These are phyloP conservation scores for Penicillium aurantiogriseum DNA, from an alignment of 2,329 filamentous ascomycete species.

Conservation along the genomic window DNA sequence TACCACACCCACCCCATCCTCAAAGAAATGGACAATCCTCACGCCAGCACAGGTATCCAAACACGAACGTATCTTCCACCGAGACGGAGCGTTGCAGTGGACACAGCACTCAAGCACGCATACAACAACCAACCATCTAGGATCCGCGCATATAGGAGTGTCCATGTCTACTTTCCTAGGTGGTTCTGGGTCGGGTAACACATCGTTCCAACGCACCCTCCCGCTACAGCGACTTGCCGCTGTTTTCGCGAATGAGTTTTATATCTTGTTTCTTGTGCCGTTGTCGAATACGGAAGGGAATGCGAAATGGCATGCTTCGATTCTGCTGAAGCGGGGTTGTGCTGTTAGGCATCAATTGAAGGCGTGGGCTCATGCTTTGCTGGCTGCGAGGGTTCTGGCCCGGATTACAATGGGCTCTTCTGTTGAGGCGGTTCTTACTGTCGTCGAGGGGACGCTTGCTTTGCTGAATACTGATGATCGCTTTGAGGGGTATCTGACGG, in stretches of 20 bases:
- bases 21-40: constrained; percentile 36
- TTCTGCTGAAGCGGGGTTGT: constrained; percentile 63
- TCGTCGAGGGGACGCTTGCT: constrained; percentile 45
- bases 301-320: constrained; percentile 45
- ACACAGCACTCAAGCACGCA: constrained; percentile 26
- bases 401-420: background rate
- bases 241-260: constrained; percentile 53
- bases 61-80: constrained; percentile 59
- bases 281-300: background rate
- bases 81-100: constrained; percentile 65
- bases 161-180: constrained; percentile 38
- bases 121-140: constrained; percentile 35
- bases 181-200: background rate
- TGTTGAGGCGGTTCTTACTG: constrained; percentile 25
- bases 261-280: constrained; percentile 60
- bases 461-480: constrained; percentile 39
- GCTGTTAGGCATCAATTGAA: constrained; percentile 53
- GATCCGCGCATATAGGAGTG: constrained; percentile 56
- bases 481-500: constrained; percentile 47
- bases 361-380: constrained; percentile 62
- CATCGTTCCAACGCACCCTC: constrained; percentile 31
- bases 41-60: constrained; percentile 64
- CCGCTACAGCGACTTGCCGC: constrained; percentile 51
- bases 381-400: constrained; percentile 41
- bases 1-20: background rate